Conservation (phyloP, 306 rosid genomes). For the Corylus americana region DNA sequence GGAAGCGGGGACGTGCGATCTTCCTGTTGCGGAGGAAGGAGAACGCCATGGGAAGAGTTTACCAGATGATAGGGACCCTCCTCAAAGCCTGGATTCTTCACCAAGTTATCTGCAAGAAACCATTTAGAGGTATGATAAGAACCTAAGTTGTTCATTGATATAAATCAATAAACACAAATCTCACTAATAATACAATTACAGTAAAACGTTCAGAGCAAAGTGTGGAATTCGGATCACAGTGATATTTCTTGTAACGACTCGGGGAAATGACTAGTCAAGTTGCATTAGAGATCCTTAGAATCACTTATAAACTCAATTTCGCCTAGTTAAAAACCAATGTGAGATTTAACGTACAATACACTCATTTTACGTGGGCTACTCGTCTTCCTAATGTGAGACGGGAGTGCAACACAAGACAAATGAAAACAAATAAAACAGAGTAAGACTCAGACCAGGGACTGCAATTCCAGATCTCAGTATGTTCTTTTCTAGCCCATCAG, state of each 20-base stretch:
- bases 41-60: constrained; percentile 78
- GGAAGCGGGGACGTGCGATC: constrained; percentile 86
- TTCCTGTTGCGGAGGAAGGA: constrained; percentile 87
- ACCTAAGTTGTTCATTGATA: background rate
- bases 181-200: background rate
- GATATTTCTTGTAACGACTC: too few relatives aligned
- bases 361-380: too few relatives aligned
- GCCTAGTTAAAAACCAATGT: too few relatives aligned
- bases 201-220: too few relatives aligned
- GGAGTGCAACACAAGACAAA: too few relatives aligned
- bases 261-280: too few relatives aligned
- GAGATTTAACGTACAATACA: too few relatives aligned
- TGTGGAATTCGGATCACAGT: too few relatives aligned
- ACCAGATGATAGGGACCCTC: constrained; percentile 78
- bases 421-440: background rate
- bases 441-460: background rate
- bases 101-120: constrained; percentile 68
- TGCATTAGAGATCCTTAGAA: too few relatives aligned
- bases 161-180: background rate
- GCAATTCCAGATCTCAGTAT: background rate
- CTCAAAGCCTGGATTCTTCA: constrained; percentile 75
- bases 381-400: too few relatives aligned
- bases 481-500: background rate
- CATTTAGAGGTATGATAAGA: constrained; percentile 13
- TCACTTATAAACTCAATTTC: too few relatives aligned